Percentiles rank a stretch among this genome's conserved stretches.
phyloP scores from a whole-genome alignment of 2,329 filamentous ascomycete species.

The Aspergillus tanneri region DNA sequence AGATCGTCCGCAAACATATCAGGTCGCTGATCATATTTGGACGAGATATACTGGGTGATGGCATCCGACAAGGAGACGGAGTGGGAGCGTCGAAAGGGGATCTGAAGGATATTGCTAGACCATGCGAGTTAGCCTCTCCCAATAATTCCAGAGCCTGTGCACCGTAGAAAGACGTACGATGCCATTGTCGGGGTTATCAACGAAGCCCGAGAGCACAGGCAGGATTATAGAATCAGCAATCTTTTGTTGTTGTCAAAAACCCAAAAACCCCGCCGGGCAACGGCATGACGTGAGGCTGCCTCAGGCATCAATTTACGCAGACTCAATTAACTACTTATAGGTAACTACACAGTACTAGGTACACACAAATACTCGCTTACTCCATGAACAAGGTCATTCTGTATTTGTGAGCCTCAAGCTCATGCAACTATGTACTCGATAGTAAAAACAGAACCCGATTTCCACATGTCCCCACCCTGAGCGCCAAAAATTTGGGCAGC shows the following conservation, averaged over 20 bases:
- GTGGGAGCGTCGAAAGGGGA: conserved; percentile 86
- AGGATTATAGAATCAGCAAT: conserved; percentile 11
- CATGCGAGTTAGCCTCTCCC: conserved; percentile 1
- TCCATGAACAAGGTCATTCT: conserved; percentile 13
- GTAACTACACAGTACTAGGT: not conserved
- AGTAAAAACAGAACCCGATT: conserved; percentile 11
- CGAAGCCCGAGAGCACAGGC: conserved; percentile 15
- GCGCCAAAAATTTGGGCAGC: not conserved
- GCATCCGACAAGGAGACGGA: conserved; percentile 74
- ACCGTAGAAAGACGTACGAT: conserved; percentile 29
- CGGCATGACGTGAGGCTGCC: conserved; percentile 33
- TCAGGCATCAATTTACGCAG: conserved; percentile 21
- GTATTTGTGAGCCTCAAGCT: conserved; percentile 27
- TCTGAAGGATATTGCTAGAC: conserved; percentile 58
- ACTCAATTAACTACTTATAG: not conserved
- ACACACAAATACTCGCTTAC: not conserved
- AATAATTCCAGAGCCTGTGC: not conserved
- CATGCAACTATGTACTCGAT: conserved; percentile 24
- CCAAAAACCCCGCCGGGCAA: conserved; percentile 31
- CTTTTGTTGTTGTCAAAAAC: conserved; percentile 34
- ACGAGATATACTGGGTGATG: conserved; percentile 92
- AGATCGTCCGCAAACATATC: conserved; percentile 94
- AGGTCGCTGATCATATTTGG: conserved; percentile 97
- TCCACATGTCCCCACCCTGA: conserved; percentile 7
- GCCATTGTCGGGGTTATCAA: conserved; percentile 29